Evolutionary conservation across 768 basidiomycete genomes (phyloP), one percentile per base, ranked within the genome.

Genomic region (Mycena maculata): DNA sequence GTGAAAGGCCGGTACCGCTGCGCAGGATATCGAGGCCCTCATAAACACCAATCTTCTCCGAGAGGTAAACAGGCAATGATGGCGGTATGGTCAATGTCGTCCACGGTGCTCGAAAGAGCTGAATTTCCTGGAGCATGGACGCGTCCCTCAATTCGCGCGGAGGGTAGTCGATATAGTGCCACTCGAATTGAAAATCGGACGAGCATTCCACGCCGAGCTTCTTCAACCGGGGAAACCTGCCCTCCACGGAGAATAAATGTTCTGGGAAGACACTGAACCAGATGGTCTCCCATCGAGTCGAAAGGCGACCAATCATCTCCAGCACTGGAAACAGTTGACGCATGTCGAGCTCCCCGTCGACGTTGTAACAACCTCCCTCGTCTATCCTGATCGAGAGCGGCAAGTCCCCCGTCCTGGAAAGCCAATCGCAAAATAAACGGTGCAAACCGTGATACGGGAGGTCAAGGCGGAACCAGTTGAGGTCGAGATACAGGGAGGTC

Each of bases 401-500:
- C 38, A 22, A 49, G 28, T 50, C 36, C 48, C 55, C 18, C 1
- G 63, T 33, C 15, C 36, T 48, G 15, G 63, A 39, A 23, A 64
- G 45, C 63, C 63, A 64, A 18, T 41, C 54, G 44, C 54, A 31
- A 22, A 56, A 42, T 13, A 64, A 48, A 20, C 18, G 45, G 8
- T 36, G 8, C 6, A 36, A 36, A 36, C 33, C 33, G 8, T 36
- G 22, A n/a, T 25, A 13, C 8, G 33, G 33, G 8, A 36, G 33
- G 13, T 13, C 33, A n/a, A n/a, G n/a, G n/a, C n/a, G n/a, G 13
- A 36, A 36, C 33, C 33, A 38, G 23, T 60, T 48, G n/a, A 58
- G 60, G 22, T 62, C 47, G 18, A 68, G 20, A 45, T 57, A 58
- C 27, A 69, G 53, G 6, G 67, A 69, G 22, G 48, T 25, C 67